These are phyloP conservation scores for Annulohypoxylon moriforme DNA, from an alignment of 495 filamentous ascomycete species.

Conservation along the genomic window DNA sequence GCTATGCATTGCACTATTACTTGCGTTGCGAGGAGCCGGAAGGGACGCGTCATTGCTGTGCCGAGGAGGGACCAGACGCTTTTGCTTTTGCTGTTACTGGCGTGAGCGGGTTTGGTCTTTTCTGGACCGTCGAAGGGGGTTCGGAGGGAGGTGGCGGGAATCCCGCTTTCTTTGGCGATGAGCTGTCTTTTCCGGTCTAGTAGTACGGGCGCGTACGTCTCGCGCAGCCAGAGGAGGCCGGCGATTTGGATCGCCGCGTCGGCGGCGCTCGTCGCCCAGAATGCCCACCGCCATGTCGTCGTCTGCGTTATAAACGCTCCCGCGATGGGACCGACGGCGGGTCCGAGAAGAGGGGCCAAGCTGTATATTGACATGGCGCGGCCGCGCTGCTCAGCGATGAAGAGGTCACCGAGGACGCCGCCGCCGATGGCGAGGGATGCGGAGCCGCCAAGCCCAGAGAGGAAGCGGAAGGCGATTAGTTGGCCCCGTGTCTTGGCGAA, in stretches of 20 bases:
- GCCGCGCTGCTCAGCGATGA: slow-evolving; percentile 71
- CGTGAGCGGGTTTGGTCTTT: too few relatives aligned
- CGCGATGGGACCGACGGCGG: slow-evolving; percentile 71
- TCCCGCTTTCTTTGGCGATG: slow-evolving; percentile 73
- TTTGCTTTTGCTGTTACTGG: too few relatives aligned
- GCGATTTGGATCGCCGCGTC: slow-evolving; percentile 70
- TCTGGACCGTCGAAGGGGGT: slow-evolving; percentile 81
- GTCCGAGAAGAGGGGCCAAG: slow-evolving; percentile 72
- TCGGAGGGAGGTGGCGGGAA: slow-evolving; percentile 59
- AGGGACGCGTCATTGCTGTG: slow-evolving; percentile 64
- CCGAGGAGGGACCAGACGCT: slow-evolving; percentile 55
- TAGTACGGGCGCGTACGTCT: slow-evolving; percentile 76
- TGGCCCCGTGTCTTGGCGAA: slow-evolving; percentile 65
- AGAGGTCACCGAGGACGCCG: slow-evolving; percentile 72
- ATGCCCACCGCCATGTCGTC: slow-evolving; percentile 77
- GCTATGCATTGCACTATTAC: slow-evolving; percentile 66
- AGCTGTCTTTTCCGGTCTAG: slow-evolving; percentile 66
- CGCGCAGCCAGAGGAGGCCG: slow-evolving; percentile 74
- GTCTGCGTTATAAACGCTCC: slow-evolving; percentile 76
- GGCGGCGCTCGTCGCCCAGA: slow-evolving; percentile 71
- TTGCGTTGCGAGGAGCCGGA: slow-evolving; percentile 69
- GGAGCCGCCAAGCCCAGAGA: slow-evolving; percentile 65
- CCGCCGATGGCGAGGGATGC: slow-evolving; percentile 67
- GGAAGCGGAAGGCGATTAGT: slow-evolving; percentile 67
- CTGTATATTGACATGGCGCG: slow-evolving; percentile 72